These are phyloP conservation scores for Grosmannia huntii DNA, from an alignment of 2,329 filamentous ascomycete species.

Conservation along the genomic window DNA sequence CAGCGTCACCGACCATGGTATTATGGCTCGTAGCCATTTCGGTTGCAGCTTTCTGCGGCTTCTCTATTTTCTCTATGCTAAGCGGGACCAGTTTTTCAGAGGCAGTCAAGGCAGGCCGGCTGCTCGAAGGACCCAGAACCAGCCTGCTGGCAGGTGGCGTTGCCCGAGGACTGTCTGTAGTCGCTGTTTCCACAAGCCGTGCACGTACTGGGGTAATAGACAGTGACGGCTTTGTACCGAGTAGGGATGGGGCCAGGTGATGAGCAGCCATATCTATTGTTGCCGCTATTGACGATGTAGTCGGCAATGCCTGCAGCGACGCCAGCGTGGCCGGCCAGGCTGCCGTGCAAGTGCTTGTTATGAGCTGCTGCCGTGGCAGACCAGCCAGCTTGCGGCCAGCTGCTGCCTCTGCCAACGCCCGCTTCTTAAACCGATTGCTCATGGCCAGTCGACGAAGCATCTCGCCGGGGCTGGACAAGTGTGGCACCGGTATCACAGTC, in stretches of 20 bases:
- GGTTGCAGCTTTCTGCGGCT: background rate
- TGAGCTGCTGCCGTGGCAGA: background rate
- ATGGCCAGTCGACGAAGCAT: slow-evolving; percentile 52
- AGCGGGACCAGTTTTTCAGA: too few relatives aligned
- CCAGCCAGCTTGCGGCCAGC: background rate
- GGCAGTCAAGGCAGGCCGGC: background rate
- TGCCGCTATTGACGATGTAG: background rate
- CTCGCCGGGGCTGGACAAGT: slow-evolving; percentile 18
- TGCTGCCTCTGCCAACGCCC: slow-evolving; percentile 24
- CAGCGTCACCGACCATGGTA: background rate
- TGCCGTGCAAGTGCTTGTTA: background rate
- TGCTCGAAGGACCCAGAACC: background rate
- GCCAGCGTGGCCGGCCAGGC: background rate
- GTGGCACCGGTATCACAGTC: background rate
- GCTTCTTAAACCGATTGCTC: slow-evolving; percentile 45
- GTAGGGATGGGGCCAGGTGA: background rate
- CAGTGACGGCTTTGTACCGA: background rate
- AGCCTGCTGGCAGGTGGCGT: background rate
- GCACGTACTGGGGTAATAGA: background rate
- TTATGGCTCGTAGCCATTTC: background rate
- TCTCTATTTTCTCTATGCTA: background rate
- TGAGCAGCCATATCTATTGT: background rate
- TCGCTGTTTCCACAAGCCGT: background rate
- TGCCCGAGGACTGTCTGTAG: too few relatives aligned
- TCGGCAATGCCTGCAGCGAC: background rate